Evolutionary conservation across 345 rosid species (phyloP), one percentile per base, ranked within the genome.

Genomic region (Cochlearia excelsa): DNA sequence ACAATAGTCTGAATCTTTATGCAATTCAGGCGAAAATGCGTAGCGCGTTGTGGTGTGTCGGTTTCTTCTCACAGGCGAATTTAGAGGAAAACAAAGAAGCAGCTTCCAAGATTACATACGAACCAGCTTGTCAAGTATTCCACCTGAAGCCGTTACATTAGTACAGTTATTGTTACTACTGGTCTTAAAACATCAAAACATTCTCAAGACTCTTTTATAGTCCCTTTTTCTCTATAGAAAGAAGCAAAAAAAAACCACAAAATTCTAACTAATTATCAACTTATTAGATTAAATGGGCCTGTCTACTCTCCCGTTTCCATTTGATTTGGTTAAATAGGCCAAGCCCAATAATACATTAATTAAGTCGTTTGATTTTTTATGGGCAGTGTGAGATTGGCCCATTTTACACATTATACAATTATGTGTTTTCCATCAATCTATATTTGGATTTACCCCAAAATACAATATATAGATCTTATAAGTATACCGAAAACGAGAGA

Each of bases 111-210:
- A 78, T 61, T 51, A 78, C 84, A 38, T 87, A 82, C 51, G 75
- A 74, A 56, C 87, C 97, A 10, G 79, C 75, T 55, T 89, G 99
- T 77, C 97, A 85, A 78, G 81, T 87, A 66, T 93, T 93, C 82
- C 99, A 93, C 71, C 90, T 93, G 52, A 84, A 80, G 46, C 80
- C 97, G 46, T 67, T 77, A 66, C 79, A 76, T 59, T 84, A 77
- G 23, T 16, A 16, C 23, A 16, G 0, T 16, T 16, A 16, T 16
- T 16, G 23, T 16, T 16, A 16, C 23, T 16, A 16, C 23, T 16
- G 23, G 23, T 16, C 23, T 16, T 16, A 16, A 16, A 16, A 16
- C 23, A 16, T 16, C 23, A 16, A 16, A 16, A 16, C 23, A 16
- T 16, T 16, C 23, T 16, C 23, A 16, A 16, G 23, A 16, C 57